These are phyloP conservation scores for Ambrosia hybrid DNA, from an alignment of 140 eudicot genomes.

Conservation along the genomic window DNA sequence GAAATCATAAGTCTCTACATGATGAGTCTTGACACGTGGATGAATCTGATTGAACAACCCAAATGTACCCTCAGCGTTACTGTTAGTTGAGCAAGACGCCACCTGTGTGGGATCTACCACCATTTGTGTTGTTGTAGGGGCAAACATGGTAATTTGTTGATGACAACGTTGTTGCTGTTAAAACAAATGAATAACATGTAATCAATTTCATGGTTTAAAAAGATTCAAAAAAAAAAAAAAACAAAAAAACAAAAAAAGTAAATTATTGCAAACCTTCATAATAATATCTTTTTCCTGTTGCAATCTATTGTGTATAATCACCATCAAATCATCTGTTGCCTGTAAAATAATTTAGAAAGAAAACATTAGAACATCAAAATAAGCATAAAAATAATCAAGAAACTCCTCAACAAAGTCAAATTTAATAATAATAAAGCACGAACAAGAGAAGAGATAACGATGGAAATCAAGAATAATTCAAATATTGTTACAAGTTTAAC, in stretches of 20 bases:
- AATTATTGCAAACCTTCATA: not conserved
- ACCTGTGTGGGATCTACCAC: no score
- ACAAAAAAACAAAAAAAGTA: not conserved
- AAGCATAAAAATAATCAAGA: not conserved
- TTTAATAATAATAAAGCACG: slow-evolving; percentile 12
- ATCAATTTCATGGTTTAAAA: no score
- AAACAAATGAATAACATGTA: no score
- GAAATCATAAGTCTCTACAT: slow-evolving; percentile 40
- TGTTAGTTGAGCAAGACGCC: no score
- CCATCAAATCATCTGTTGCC: slow-evolving; percentile 39
- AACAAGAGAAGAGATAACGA: not conserved
- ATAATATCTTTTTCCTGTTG: slow-evolving; percentile 28
- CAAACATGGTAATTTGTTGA: slow-evolving; percentile 26
- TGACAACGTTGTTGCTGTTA: slow-evolving; percentile 31
- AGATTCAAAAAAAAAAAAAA: no score
- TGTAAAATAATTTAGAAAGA: slow-evolving; percentile 20
- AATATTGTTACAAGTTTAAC: not conserved
- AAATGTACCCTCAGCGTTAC: not conserved
- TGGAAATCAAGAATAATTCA: not conserved
- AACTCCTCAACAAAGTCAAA: slow-evolving; percentile 4
- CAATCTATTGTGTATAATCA: slow-evolving; percentile 23
- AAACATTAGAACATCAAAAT: not conserved
- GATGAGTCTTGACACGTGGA: slow-evolving; percentile 36
- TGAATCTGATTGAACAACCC: slow-evolving; percentile 33
- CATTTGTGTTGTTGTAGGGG: slow-evolving; percentile 19